Evolutionary conservation across 2,329 filamentous ascomycete species (phyloP), one percentile per base, ranked within the genome.

Genomic region (Stachybotrys chlorohalonatus): DNA sequence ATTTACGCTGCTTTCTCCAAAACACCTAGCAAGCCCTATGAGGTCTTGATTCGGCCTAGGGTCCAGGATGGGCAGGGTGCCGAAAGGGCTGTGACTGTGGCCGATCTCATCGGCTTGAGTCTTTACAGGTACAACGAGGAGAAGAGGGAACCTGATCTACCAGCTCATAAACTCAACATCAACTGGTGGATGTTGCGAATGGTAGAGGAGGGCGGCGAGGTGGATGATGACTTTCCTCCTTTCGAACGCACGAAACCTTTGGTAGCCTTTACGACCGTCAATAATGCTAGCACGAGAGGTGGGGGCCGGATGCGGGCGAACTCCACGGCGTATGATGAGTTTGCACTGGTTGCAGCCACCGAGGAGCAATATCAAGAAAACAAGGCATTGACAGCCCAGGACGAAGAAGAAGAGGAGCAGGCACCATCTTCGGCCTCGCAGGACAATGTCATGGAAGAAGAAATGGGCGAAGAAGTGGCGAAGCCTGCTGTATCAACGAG

Each of bases 111-210:
- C 59, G 90, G 89, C 0, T 78, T 93, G 57, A 85, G 85, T 58
- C 70, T 95, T 11, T 92, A 87, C 77, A 79, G 86, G 58, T 94
- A 93, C 66, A 82, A 83, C 51, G 86, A 92, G 62, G 88, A 92
- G 65, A 87, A 87, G 61, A 74, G 84, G 31, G 82, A 90, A 59
- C 89, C 89, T 4, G 66, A 79, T 1, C 73, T 94, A 9, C 74
- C 83, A 0, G 67, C 73, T 2, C 81, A 85, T 52, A 89, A 90
- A 64, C 75, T 84, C 53, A 90, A 89, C 61, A 85, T 92, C 61
- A 93, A 93, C 64, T 84, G 84, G 75, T 94, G 88, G 87, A 89
- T 85, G 30, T 72, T 95, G 54, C 81, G 89, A 47, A 91, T 95
- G 84, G 88, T 92, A 1, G 85, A 94, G 57, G 84, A 94, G 65